Evolutionary conservation across 1,284 basidiomycete genomes (phyloP).

Genomic region (Ustilago cynodontis): DNA sequence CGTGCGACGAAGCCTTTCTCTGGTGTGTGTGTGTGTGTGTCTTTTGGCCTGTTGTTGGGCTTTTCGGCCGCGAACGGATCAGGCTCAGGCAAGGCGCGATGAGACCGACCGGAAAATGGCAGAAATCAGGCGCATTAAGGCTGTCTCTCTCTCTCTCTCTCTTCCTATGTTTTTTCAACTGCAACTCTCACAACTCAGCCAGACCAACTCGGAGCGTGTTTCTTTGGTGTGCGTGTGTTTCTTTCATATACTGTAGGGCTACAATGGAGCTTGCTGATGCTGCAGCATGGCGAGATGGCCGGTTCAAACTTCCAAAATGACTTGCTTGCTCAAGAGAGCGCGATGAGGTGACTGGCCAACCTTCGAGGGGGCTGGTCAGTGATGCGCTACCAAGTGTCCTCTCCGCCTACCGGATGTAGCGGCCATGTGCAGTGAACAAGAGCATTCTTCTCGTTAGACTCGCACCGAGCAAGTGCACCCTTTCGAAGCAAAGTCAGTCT

Average conservation of each 20-base stretch:
- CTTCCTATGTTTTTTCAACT: background rate
- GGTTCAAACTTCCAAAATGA: background rate
- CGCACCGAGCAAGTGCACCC: too few relatives aligned
- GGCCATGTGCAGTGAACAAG: background rate
- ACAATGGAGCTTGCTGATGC: background rate
- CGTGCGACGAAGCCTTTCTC: slow-evolving; percentile 29
- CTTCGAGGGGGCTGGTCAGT: too few relatives aligned
- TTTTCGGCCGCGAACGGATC: slow-evolving; percentile 48
- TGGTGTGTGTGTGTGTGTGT: background rate
- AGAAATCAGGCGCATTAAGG: background rate
- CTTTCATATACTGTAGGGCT: slow-evolving; percentile 1
- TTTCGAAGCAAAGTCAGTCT: too few relatives aligned
- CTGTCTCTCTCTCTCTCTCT: background rate
- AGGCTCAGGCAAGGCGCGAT: background rate
- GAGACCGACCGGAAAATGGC: background rate
- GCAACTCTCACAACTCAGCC: background rate
- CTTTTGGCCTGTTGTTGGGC: slow-evolving; percentile 29
- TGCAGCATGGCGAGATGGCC: background rate
- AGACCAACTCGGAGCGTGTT: background rate
- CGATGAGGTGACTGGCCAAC: too few relatives aligned
- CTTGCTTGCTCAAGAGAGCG: background rate
- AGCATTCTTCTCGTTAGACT: too few relatives aligned
- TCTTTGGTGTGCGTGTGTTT: slow-evolving; percentile 2
- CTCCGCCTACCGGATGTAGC: slow-evolving; percentile 4
- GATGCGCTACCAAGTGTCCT: background rate